A percentile compares a stretch with the other conserved stretches of the same genome.
phyloP scores from a whole-genome alignment of 176 grass and related monocot species.

The Phoenix dactylifera region DNA sequence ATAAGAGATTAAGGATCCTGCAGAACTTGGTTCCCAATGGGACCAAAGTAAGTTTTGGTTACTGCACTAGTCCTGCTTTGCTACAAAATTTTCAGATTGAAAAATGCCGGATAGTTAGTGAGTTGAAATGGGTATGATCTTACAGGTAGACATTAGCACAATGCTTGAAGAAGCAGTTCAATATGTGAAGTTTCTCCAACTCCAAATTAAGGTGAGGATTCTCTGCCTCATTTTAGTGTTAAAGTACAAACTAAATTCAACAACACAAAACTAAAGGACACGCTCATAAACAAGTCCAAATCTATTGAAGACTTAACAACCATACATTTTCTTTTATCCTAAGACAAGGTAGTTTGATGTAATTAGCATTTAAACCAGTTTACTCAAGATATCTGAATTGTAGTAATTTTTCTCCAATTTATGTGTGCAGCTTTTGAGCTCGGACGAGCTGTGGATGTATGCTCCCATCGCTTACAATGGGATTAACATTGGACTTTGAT shows the following conservation, averaged over 20 bases:
- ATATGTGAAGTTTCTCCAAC: slow-evolving; percentile 90
- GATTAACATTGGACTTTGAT: slow-evolving; percentile 59
- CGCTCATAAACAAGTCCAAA: too few species aligned
- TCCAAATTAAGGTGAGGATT: slow-evolving; percentile 80
- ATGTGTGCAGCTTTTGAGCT: slow-evolving; percentile 76
- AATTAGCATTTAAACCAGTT: too few species aligned
- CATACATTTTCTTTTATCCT: too few species aligned
- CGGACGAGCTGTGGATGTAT: slow-evolving; percentile 96
- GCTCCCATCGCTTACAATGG: slow-evolving; percentile 86
- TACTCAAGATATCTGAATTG: not conserved
- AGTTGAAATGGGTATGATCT: slow-evolving; percentile 14
- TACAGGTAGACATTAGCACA: slow-evolving; percentile 92
- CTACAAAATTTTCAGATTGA: too few species aligned
- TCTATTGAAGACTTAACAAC: too few species aligned
- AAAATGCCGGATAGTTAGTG: too few species aligned
- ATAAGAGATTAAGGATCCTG: slow-evolving; percentile 69
- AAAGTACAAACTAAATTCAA: too few species aligned
- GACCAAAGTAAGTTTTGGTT: slow-evolving; percentile 59
- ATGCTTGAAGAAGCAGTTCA: too few species aligned
- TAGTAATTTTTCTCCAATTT: slow-evolving; percentile 2
- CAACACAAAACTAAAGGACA: too few species aligned
- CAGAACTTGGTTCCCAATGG: slow-evolving; percentile 90
- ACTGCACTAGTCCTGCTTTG: too few species aligned
- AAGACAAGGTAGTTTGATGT: too few species aligned
- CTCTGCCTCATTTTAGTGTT: not conserved